phyloP scores from a whole-genome alignment of 2,329 filamentous ascomycete genomes.

The Biscogniauxia marginata region DNA sequence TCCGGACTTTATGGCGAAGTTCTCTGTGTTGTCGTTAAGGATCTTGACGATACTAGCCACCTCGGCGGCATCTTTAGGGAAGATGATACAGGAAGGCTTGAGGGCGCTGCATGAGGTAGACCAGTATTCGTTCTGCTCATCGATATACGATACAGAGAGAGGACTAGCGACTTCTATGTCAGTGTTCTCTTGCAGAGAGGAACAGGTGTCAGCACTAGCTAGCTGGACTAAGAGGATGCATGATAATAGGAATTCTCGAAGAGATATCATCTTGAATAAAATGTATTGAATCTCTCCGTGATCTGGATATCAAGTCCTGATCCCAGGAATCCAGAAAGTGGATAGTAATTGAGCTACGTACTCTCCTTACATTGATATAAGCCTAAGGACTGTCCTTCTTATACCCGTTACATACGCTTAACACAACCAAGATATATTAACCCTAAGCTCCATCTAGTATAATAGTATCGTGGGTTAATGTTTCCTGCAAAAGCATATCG shows the following conservation, averaged over 20 bases:
- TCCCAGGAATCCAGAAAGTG: not conserved
- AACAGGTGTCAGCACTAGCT: slow-evolving; percentile 37
- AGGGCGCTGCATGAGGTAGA: slow-evolving; percentile 43
- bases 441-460: slow-evolving; percentile 26
- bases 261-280: slow-evolving; percentile 15
- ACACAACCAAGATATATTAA: not conserved
- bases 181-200: slow-evolving; percentile 32
- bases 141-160: slow-evolving; percentile 35
- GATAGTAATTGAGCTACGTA: not conserved
- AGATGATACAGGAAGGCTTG: slow-evolving; percentile 45
- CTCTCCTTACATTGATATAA: not conserved
- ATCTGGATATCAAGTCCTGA: not conserved
- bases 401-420: not conserved
- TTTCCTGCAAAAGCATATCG: not conserved
- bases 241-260: slow-evolving; percentile 14
- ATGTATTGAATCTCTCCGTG: not conserved
- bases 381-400: not conserved
- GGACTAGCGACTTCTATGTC: slow-evolving; percentile 36
- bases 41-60: slow-evolving; percentile 51
- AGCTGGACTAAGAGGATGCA: slow-evolving; percentile 17
- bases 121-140: slow-evolving; percentile 44
- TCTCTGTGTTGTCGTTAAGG: slow-evolving; percentile 44
- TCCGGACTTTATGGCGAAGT: slow-evolving; percentile 57
- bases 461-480: not conserved
- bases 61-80: slow-evolving; percentile 49